Base-by-base conservation (phyloP, 805 yeast species). In the Metschnikowia borealis region DNA sequence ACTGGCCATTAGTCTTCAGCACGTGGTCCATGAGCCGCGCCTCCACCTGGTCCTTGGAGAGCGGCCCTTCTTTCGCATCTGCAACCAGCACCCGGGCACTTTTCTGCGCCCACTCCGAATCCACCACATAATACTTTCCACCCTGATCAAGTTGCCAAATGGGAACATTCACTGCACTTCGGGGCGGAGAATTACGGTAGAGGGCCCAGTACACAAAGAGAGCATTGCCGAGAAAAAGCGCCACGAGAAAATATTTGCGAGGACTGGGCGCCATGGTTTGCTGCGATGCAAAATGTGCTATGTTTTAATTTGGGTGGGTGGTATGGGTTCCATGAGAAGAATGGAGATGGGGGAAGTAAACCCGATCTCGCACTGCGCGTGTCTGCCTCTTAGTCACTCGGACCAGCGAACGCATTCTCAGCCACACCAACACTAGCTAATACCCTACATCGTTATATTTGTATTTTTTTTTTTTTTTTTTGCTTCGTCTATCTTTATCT, bases 41-140 rank as follows among this genome's bases (percentile, higher is more conserved):
- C 33, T 43, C 50, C 14, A 54, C 44, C 2, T 50, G 50, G 2
- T 18, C 35, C 29, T 35, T 33, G 10, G 38, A 6, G 1, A 47
- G 26, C 3, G 54, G 46, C 14, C 21, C 37, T 17, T 34, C 18
- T 14, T 34, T 15, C 8, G 11, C 29, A 26, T 8, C 29, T 26
- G 29, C 29, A 26, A 10, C 29, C 29, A 26, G 29, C 29, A 26
- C 29, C 29, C 29, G 1, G 5, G 29, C 13, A 4, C 5, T 10
- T 8, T 26, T 26, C 29, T 33, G 32, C 2, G 45, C 51, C 56
- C 56, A 52, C n/a, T 44, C 29, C 3, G 52, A 40, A 15, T 40
- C 44, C 34, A 56, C 44, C 33, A 56, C 50, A 33, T 56, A 56
- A 31, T 46, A 56, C 23, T 39, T 37, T 34, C 38, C 10, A 4